Evolutionary conservation across 2,329 filamentous ascomycete species (phyloP).

Genomic region (Torrubiella hemipterigena): DNA sequence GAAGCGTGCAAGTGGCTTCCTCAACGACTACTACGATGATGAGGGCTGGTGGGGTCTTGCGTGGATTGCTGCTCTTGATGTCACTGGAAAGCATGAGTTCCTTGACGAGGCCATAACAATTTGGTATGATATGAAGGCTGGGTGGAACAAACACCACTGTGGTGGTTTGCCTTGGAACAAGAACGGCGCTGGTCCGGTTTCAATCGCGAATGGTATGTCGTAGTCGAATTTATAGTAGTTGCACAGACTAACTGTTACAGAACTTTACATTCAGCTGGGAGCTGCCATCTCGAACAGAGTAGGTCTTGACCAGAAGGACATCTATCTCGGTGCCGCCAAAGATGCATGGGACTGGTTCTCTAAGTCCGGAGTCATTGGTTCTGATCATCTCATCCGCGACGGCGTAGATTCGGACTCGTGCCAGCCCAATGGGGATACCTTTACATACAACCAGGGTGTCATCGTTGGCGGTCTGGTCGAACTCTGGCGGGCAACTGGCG

Average conservation of each 20-base stretch:
- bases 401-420: conserved; percentile 29
- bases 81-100: conserved; percentile 32
- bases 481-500: conserved; percentile 28
- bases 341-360: conserved; percentile 41
- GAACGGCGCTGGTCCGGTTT: conserved; percentile 34
- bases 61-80: conserved; percentile 42
- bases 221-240: neutral
- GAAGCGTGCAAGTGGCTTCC: conserved; percentile 1
- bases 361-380: conserved; percentile 36
- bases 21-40: conserved; percentile 35
- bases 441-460: conserved; percentile 47
- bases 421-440: conserved; percentile 20
- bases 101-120: conserved; percentile 38
- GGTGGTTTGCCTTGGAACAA: conserved; percentile 49
- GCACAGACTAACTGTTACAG: conserved; percentile 10
- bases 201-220: conserved; percentile 33
- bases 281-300: conserved; percentile 39
- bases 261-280: conserved; percentile 40
- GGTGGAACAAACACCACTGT: conserved; percentile 30
- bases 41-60: conserved; percentile 53
- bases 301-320: conserved; percentile 17
- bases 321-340: conserved; percentile 34
- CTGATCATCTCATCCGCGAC: conserved; percentile 37
- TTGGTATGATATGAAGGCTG: conserved; percentile 41
- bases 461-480: conserved; percentile 27